A percentile compares a stretch with the other conserved stretches of the same genome.
phyloP scores from a whole-genome alignment of 164 flowering plant genomes.

The Kalanchoe fedtschenkoi region DNA sequence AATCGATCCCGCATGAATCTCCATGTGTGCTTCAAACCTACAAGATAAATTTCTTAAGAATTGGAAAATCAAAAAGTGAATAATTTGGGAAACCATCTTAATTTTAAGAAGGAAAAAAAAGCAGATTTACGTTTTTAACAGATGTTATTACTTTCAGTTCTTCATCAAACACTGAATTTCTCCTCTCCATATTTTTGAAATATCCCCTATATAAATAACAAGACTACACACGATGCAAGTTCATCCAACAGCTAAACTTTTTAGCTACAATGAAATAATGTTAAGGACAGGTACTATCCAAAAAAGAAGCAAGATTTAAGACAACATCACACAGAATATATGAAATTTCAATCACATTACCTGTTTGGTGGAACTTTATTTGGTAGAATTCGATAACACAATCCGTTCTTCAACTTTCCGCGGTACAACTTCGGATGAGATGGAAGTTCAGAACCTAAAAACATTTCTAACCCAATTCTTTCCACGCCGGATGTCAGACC shows the following conservation, averaged over 20 bases:
- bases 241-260: background rate
- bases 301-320: no score
- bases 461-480: conserved; percentile 36
- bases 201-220: background rate
- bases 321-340: background rate
- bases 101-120: background rate
- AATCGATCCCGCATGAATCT: conserved; percentile 96
- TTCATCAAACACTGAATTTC: background rate
- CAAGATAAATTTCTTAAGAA: conserved; percentile 2
- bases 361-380: conserved; percentile 94
- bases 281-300: no score
- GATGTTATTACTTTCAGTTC: background rate
- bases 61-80: no score
- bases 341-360: conserved; percentile 22
- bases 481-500: conserved; percentile 41
- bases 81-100: background rate
- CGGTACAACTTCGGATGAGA: conserved; percentile 82
- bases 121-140: background rate
- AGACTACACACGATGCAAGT: background rate
- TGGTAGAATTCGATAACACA: conserved; percentile 82
- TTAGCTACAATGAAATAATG: no score
- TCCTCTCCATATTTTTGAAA: background rate
- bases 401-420: conserved; percentile 88
- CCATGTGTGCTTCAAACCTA: conserved; percentile 99
- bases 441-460: conserved; percentile 65